These are phyloP conservation scores for Closterium sp. DNA, from an alignment of 139 green algal genomes.

Conservation along the genomic window DNA sequence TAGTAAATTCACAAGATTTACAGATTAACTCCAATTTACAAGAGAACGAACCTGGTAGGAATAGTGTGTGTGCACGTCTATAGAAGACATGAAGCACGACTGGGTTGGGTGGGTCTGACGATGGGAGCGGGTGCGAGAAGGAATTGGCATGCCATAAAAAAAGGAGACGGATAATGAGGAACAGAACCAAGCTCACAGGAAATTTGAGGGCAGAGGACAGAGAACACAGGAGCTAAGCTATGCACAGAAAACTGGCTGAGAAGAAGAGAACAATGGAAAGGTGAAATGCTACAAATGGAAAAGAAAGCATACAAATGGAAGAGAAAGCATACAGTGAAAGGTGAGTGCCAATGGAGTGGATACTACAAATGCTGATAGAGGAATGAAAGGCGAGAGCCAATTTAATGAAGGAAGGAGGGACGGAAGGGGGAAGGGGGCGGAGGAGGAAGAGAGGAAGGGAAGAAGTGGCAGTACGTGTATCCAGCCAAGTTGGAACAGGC, in stretches of 20 bases:
- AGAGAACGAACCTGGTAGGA: conserved; percentile 49
- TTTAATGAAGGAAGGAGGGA: neutral
- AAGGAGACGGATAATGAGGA: neutral
- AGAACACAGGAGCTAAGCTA: too few species aligned
- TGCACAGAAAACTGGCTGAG: too few species aligned
- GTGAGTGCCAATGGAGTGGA: neutral
- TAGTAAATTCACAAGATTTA: too few species aligned
- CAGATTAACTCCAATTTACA: neutral
- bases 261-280: too few species aligned
- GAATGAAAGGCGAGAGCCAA: neutral
- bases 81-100: conserved; percentile 92
- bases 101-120: conserved; percentile 91
- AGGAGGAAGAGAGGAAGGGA: neutral
- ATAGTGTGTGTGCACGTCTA: conserved; percentile 89
- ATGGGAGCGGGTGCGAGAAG: neutral
- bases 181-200: neutral
- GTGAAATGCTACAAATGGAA: too few species aligned
- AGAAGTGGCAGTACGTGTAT: conserved; percentile 58
- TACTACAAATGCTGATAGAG: neutral
- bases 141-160: neutral
- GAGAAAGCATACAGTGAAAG: neutral
- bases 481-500: conserved; percentile 88
- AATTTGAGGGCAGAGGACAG: too few species aligned
- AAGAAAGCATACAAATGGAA: neutral
- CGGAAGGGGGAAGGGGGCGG: neutral